phyloP scores from a whole-genome alignment of 1,139 yeast species.

The Saccharomyces hybrid region DNA sequence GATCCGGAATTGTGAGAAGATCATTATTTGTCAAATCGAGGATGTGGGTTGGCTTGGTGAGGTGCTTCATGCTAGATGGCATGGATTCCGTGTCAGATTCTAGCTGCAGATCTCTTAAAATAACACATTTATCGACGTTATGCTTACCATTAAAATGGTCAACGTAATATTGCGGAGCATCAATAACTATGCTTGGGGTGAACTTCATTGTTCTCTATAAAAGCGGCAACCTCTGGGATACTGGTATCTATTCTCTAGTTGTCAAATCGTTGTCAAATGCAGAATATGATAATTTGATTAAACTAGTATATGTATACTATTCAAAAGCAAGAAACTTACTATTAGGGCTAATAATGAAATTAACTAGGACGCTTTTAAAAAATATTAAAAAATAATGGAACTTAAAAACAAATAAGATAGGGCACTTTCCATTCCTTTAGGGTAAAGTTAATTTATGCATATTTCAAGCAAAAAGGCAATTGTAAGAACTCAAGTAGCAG shows the following conservation, averaged over 20 bases:
- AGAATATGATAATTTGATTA: no score
- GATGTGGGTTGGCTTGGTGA: conserved; percentile 20
- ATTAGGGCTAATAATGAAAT: no score
- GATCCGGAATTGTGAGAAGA: conserved; percentile 20
- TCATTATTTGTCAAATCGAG: conserved; percentile 30
- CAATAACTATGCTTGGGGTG: conserved; percentile 41
- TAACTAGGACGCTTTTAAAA: no score
- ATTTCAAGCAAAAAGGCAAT: not conserved
- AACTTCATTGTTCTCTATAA: conserved; percentile 40
- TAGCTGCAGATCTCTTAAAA: conserved; percentile 23
- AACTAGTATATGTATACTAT: not conserved
- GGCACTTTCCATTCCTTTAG: not conserved
- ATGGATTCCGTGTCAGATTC: conserved; percentile 21
- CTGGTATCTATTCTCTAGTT: no score
- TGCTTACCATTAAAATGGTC: conserved; percentile 22
- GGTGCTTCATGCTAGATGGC: conserved; percentile 21
- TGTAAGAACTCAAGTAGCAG: not conserved
- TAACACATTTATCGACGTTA: conserved; percentile 24
- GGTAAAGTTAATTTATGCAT: not conserved
- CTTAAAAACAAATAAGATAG: not conserved
- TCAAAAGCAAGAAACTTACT: no score
- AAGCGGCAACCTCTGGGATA: no score
- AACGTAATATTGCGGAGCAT: conserved; percentile 43
- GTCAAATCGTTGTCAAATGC: no score
- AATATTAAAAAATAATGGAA: no score